Base-by-base conservation (phyloP, 1,284 basidiomycete species). In the Heliocybe sulcata region DNA sequence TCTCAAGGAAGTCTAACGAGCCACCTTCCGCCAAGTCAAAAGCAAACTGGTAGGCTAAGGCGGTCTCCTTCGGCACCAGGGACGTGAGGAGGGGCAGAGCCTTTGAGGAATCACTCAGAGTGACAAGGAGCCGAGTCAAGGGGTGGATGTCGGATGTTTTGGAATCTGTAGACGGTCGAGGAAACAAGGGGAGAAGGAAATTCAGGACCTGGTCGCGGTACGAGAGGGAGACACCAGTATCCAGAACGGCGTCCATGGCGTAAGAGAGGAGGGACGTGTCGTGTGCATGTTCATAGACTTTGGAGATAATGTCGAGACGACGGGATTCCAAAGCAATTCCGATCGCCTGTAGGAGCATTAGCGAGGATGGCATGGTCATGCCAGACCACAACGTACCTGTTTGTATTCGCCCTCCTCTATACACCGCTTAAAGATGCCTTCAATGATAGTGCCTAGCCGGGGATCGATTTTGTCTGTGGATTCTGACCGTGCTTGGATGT, bases 1-100 rank as follows among this genome's bases (percentile, higher is more conserved):
- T 81, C 64, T 92, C 89, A 51, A 97, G 74, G 72, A 94, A 98
- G 64, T 94, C 93, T 67, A 95, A 93, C 1, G 91, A 84, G 1
- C 92, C 94, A 48, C 94, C 92, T 71, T 97, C 94, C 16, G 89
- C 90, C 53, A 98, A 74, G 69, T 98, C 95, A 65, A 97, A 98
- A 0, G 90, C 92, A 65, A 97, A 85, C 67, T 98, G 95, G 67
- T 93, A 96, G 1, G 92, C 93, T 33, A 94, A 76, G 3, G 93
- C 72, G 35, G 80, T 79, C 64, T 91, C 82, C 58, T 81, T 80
- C 0, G 84, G 82, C 12, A 92, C 78, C 20, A 94, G 76, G 2
- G 85, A 83, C 6, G 77, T 79, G 58, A 95, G 68, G 49, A 94
- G 75, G 22, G 83, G 77, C 10, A 89, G 77, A 1, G 90, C 90